Conservation (phyloP, 2,329 filamentous ascomycete species). For the Stylonectria norvegica region DNA sequence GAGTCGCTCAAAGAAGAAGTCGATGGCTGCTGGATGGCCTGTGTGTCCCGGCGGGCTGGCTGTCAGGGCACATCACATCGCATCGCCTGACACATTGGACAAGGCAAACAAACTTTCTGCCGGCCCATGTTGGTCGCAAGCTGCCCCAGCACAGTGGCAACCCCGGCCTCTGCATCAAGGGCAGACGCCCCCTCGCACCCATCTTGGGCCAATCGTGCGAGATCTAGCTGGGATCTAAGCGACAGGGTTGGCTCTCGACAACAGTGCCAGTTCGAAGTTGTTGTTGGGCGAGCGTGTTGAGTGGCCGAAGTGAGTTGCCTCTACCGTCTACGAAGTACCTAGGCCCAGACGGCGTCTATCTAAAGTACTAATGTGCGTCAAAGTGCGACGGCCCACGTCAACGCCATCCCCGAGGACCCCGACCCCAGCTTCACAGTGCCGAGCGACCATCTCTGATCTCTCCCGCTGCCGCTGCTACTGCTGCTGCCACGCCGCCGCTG, state of each 20-base stretch:
- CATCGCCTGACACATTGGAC: background rate
- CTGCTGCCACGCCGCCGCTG: background rate
- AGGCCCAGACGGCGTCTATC: too few species aligned
- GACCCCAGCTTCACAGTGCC: background rate
- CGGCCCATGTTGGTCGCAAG: slow-evolving; percentile 2
- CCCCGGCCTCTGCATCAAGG: slow-evolving; percentile 8
- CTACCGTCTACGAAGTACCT: too few species aligned
- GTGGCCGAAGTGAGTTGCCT: too few species aligned
- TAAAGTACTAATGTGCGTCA: slow-evolving; percentile 24
- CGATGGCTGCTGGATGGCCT: background rate
- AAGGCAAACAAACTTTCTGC: slow-evolving; percentile 6
- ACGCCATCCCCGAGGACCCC: background rate
- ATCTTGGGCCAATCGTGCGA: slow-evolving; percentile 17
- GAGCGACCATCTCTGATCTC: background rate
- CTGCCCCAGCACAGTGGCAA: slow-evolving; percentile 21
- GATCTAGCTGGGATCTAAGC: slow-evolving; percentile 20
- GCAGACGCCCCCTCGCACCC: slow-evolving; percentile 9
- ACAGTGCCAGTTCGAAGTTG: slow-evolving; percentile 16
- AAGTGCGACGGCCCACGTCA: slow-evolving; percentile 8
- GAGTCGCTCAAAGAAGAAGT: background rate
- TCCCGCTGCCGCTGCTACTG: too few species aligned
- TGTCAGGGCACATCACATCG: background rate
- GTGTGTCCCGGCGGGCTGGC: slow-evolving; percentile 1
- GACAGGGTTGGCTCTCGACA: slow-evolving; percentile 21
- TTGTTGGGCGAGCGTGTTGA: too few species aligned